Conservation (phyloP, 2,329 filamentous ascomycete species). For the Pestalotiopsis sp. region DNA sequence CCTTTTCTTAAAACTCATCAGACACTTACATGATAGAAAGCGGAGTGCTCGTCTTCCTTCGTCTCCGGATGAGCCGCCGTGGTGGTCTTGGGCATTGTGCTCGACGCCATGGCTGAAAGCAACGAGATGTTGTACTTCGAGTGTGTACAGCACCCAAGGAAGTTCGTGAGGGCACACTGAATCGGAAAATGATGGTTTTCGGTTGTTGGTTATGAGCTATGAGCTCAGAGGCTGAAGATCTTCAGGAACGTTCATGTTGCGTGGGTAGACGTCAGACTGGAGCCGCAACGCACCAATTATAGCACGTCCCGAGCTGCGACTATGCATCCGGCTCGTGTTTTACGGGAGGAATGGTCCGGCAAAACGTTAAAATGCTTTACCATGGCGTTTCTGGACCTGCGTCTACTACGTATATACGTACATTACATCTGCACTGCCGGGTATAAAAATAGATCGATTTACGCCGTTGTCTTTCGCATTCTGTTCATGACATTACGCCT, state of each 20-base stretch:
- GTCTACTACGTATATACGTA: not conserved
- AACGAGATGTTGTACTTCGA: not conserved
- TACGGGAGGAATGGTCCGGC: not conserved
- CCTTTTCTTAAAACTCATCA: not conserved
- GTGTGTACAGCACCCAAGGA: too few relatives aligned
- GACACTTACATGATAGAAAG: not conserved
- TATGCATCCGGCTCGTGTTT: not conserved
- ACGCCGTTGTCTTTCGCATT: not conserved
- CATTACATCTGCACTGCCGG: not conserved
- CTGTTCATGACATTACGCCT: not conserved
- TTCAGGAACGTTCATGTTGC: not conserved
- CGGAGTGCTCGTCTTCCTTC: not conserved
- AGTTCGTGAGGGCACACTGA: not conserved
- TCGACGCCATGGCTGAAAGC: not conserved
- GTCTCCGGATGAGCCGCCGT: not conserved
- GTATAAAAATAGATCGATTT: not conserved
- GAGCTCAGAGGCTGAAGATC: conserved; percentile 4
- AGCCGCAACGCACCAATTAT: not conserved
- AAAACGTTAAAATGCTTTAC: not conserved
- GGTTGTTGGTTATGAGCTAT: not conserved
- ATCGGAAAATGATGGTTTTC: not conserved
- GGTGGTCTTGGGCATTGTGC: not conserved
- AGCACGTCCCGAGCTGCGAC: not conserved
- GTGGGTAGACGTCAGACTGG: conserved; percentile 5
- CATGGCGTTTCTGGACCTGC: not conserved